Evolutionary conservation across 2,329 filamentous ascomycete genomes (phyloP).

Genomic region (Didymella arachidicola): DNA sequence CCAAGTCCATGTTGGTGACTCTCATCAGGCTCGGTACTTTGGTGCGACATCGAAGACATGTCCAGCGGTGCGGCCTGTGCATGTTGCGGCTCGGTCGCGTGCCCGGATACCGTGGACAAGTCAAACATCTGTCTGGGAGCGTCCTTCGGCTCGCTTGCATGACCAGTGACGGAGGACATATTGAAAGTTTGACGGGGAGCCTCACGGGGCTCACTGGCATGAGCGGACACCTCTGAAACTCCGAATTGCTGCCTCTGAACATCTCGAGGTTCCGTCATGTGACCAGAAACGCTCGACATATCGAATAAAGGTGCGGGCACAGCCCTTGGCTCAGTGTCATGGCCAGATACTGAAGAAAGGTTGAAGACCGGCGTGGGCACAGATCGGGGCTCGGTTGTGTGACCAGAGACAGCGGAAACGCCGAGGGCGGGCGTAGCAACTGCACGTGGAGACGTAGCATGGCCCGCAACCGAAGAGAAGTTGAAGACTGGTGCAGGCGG

Average conservation of each 20-base stretch:
- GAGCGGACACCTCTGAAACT: slow-evolving; percentile 35
- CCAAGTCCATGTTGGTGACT: slow-evolving; percentile 9
- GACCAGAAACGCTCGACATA: slow-evolving; percentile 35
- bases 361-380: slow-evolving; percentile 24
- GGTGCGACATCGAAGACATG: slow-evolving; percentile 38
- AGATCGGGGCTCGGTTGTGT: slow-evolving; percentile 35
- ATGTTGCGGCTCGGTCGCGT: slow-evolving; percentile 39
- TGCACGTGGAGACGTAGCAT: slow-evolving; percentile 35
- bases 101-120: slow-evolving; percentile 34
- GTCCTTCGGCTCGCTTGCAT: slow-evolving; percentile 29
- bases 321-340: slow-evolving; percentile 32
- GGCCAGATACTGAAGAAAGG: slow-evolving; percentile 34
- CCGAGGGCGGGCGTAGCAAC: slow-evolving; percentile 23
- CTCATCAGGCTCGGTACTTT: slow-evolving; percentile 41
- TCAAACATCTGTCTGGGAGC: slow-evolving; percentile 26
- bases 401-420: slow-evolving; percentile 32
- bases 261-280: slow-evolving; percentile 40
- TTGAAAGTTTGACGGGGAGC: slow-evolving; percentile 27
- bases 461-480: slow-evolving; percentile 31
- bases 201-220: slow-evolving; percentile 29
- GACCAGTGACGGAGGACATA: slow-evolving; percentile 18
- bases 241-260: slow-evolving; percentile 28
- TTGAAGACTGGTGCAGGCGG: slow-evolving; percentile 20
- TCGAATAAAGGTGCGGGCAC: slow-evolving; percentile 27
- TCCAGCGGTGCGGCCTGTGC: slow-evolving; percentile 16